Percentiles rank a stretch among this genome's conserved stretches.
These are phyloP conservation scores for Purpureocillium lavendulum DNA, from an alignment of 2,329 filamentous ascomycete species.

Conservation along the genomic window DNA sequence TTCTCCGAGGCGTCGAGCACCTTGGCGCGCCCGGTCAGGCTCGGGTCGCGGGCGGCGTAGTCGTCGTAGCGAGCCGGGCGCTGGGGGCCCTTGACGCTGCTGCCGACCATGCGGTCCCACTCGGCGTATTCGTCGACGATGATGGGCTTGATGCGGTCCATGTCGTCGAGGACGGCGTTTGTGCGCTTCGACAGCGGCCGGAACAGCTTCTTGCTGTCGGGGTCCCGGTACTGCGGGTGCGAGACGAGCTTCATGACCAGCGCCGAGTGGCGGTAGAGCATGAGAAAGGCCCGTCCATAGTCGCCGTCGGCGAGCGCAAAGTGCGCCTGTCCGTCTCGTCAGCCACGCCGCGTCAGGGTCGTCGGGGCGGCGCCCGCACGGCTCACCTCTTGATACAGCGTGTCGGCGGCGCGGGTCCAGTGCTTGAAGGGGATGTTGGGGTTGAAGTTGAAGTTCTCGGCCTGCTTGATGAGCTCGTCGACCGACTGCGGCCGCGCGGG, in stretches of 20 bases:
- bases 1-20: slow-evolving; percentile 64
- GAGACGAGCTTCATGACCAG: slow-evolving; percentile 71
- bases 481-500: slow-evolving; percentile 54
- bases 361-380: background rate
- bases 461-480: slow-evolving; percentile 67
- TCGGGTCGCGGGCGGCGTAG: slow-evolving; percentile 51
- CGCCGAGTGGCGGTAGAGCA: slow-evolving; percentile 81
- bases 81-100: slow-evolving; percentile 12
- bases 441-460: slow-evolving; percentile 76
- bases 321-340: slow-evolving; percentile 48
- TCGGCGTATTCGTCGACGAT: slow-evolving; percentile 64
- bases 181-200: slow-evolving; percentile 40
- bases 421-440: slow-evolving; percentile 65
- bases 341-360: no score
- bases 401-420: slow-evolving; percentile 75
- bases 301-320: slow-evolving; percentile 84
- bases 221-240: slow-evolving; percentile 67
- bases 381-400: slow-evolving; percentile 70
- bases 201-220: slow-evolving; percentile 56
- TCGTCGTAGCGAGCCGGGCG: slow-evolving; percentile 30
- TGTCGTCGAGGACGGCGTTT: slow-evolving; percentile 52
- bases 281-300: slow-evolving; percentile 78
- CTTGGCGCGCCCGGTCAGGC: slow-evolving; percentile 45
- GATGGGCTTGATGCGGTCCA: slow-evolving; percentile 73
- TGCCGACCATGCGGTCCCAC: slow-evolving; percentile 47